Evolutionary conservation across 257 asterid species (phyloP), one percentile per base, ranked within the genome.

Genomic region (Solanum sitiens): DNA sequence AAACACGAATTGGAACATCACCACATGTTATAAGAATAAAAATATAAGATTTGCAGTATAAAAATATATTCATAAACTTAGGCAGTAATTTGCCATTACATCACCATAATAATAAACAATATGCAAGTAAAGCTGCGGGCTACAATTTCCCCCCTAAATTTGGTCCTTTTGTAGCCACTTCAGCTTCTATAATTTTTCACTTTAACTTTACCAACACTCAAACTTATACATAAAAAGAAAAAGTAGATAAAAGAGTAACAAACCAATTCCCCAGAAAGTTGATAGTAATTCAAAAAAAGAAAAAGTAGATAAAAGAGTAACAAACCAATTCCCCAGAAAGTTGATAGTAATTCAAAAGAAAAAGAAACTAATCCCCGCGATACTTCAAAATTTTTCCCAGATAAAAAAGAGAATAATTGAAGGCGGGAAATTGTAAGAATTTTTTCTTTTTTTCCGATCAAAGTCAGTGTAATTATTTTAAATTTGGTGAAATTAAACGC

Each of bases 151-250:
- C 85, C 27, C 80, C 25, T 84, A 85, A 67, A 25, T 45, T 47
- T 80, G 83, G 68, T 44, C 83, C n/a, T 65, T 15, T 91, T 91
- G 95, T 93, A 91, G 91, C 98, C 95, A 83, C 98, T 88, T 92
- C 96, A 93, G 90, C 90, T 40, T 86, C 91, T 63, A 74, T 85
- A 79, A 61, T n/a, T 84, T 86, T 86, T 39, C 83, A 14, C 65
- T 44, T 11, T 45, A 13, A 8, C 61, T 79, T 70, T 56, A 61
- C 61, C 42, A 80, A 39, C 80, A 74, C 86, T 15, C 75, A 59
- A 27, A 71, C 63, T 53, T 63, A 27, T 27, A 23, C 7, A 85
- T 25, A 63, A 86, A 84, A 42, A 70, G 15, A 39, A 70, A 27
- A 27, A 27, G 30, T 27, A 68, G 21, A 37, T 44, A 25, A n/a